Evolutionary conservation across 441 rosid species (phyloP).

Genomic region (Francoa sonchifolia): DNA sequence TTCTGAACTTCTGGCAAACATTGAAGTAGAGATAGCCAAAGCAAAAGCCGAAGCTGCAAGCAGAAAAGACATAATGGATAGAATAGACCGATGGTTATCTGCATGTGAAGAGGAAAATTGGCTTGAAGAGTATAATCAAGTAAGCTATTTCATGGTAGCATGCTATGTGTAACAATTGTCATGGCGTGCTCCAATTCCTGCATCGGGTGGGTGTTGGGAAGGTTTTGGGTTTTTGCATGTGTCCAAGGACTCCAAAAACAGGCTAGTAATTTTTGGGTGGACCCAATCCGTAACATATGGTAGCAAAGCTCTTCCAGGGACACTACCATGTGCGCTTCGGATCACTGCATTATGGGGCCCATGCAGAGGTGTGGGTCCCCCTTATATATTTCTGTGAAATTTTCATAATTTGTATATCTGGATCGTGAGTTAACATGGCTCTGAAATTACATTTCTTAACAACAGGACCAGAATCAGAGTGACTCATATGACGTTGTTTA

Average conservation of each 20-base stretch:
- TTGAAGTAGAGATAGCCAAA: conserved; percentile 45
- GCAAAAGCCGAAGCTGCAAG: conserved; percentile 47
- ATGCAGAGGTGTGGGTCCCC: no score
- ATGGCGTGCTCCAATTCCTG: no score
- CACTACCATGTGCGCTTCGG: no score
- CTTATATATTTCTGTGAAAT: neutral
- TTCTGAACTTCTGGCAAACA: conserved; percentile 51
- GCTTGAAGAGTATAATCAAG: conserved; percentile 64
- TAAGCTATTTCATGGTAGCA: conserved; percentile 12
- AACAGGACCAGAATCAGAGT: neutral
- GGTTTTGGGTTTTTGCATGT: neutral
- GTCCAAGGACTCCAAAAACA: no score
- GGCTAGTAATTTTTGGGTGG: no score
- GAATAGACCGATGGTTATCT: conserved; percentile 57
- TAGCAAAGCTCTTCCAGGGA: no score
- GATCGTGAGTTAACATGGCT: no score
- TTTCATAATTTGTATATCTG: no score
- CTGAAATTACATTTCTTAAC: neutral
- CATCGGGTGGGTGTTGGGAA: neutral
- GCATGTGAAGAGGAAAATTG: conserved; percentile 75
- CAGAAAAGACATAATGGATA: conserved; percentile 64
- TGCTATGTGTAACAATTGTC: no score
- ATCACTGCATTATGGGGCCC: no score
- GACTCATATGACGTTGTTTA: conserved; percentile 6
- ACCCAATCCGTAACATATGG: no score